Conservation (phyloP, 1,284 basidiomycete species). For the Athelia psychrophila region DNA sequence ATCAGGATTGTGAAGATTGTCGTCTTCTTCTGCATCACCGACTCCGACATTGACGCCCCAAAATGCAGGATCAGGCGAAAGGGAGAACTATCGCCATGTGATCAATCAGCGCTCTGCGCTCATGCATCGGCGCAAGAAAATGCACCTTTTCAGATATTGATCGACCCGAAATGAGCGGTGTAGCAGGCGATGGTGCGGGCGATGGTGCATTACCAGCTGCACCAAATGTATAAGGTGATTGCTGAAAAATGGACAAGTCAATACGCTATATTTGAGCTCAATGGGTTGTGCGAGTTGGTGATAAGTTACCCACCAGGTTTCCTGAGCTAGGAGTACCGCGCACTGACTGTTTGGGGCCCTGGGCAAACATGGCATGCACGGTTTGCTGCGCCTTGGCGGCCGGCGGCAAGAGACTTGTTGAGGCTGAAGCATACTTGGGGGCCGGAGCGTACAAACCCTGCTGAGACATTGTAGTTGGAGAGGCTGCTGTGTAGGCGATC, state of each 20-base stretch:
- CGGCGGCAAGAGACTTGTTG: conserved; percentile 49
- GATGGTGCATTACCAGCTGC: too few relatives aligned
- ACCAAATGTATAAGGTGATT: too few relatives aligned
- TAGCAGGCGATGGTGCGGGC: too few relatives aligned
- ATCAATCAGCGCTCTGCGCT: too few relatives aligned
- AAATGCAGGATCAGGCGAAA: conserved; percentile 22
- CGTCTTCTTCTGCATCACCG: conserved; percentile 22
- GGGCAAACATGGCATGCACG: conserved; percentile 46
- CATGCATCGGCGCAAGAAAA: too few relatives aligned
- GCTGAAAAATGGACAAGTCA: too few relatives aligned
- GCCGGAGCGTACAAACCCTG: conserved; percentile 26
- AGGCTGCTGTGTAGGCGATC: conserved; percentile 12
- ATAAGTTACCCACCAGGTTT: conserved; percentile 7
- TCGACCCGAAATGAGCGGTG: conserved; percentile 13
- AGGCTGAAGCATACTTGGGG: conserved; percentile 42
- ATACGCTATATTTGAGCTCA: conserved; percentile 5
- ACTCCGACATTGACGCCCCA: conserved; percentile 21
- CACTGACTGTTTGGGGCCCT: conserved; percentile 43
- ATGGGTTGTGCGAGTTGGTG: neutral
- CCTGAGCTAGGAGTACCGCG: conserved; percentile 5
- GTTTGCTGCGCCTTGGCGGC: conserved; percentile 22
- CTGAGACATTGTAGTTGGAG: conserved; percentile 15
- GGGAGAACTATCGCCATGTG: conserved; percentile 27
- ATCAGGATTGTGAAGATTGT: conserved; percentile 28
- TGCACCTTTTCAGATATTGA: conserved; percentile 52